A percentile compares a stretch with the other conserved stretches of the same genome.
Conservation (phyloP, 2,329 filamentous ascomycete species). For the Albophoma yamanashiensis region DNA sequence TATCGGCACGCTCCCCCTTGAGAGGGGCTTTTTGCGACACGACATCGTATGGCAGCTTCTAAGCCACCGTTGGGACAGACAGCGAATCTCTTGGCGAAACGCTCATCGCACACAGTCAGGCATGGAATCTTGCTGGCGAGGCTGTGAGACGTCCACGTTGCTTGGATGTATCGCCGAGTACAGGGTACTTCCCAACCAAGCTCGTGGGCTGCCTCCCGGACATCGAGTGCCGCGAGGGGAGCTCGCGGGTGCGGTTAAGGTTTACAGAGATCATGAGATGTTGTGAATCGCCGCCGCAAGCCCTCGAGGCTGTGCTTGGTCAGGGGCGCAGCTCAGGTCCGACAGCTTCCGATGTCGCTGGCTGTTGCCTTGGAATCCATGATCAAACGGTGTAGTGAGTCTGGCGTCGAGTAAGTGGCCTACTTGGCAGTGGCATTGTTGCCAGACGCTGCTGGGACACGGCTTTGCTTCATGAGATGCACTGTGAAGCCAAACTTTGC, state of each 20-base stretch:
- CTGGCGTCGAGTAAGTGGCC: background rate
- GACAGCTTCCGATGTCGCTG: background rate
- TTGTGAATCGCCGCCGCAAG: background rate
- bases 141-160: background rate
- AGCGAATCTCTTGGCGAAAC: background rate
- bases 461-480: background rate
- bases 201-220: background rate
- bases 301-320: background rate
- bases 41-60: background rate
- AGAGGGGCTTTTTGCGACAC: background rate
- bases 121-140: background rate
- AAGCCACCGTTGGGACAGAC: background rate
- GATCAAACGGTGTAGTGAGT: background rate
- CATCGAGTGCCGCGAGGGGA: background rate
- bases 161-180: background rate
- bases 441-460: background rate
- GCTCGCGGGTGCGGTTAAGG: background rate
- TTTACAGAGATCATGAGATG: background rate
- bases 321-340: background rate
- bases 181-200: no score
- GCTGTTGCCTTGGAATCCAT: background rate
- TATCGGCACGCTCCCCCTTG: background rate
- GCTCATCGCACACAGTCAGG: background rate
- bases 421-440: background rate
- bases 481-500: background rate